A percentile compares a stretch with the other conserved stretches of the same genome.
These are phyloP conservation scores for Rhodotorula sp. DNA, from an alignment of 1,284 basidiomycete species.

Conservation along the genomic window DNA sequence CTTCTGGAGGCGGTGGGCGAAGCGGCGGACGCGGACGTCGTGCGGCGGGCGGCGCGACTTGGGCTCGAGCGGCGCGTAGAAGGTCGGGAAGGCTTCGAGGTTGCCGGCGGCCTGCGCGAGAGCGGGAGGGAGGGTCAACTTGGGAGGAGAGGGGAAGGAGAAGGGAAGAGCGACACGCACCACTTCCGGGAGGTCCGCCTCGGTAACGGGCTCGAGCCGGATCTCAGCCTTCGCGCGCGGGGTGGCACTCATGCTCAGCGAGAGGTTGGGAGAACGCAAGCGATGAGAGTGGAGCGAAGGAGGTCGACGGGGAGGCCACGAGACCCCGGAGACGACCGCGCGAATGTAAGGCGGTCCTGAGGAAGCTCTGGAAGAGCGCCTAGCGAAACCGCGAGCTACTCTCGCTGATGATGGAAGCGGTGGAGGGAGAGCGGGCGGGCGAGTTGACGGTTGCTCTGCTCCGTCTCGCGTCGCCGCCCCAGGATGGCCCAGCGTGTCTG, in stretches of 20 bases:
- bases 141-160: too few species aligned
- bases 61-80: constrained; percentile 18
- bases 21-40: constrained; percentile 26
- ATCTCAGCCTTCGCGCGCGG: neutral
- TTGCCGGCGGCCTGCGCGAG: constrained; percentile 23
- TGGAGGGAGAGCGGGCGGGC: neutral
- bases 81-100: constrained; percentile 23
- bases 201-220: constrained; percentile 3
- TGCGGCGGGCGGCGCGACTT: constrained; percentile 12
- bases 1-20: constrained; percentile 11
- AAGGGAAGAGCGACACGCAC: neutral
- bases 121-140: neutral
- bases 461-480: neutral
- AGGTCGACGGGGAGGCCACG: neutral
- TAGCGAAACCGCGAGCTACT: too few species aligned
- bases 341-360: too few species aligned
- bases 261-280: neutral
- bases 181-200: neutral
- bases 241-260: neutral
- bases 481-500: constrained; percentile 29
- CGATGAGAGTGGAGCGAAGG: neutral
- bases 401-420: neutral
- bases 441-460: neutral
- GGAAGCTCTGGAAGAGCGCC: too few species aligned
- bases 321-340: too few species aligned